A percentile compares a stretch with the other conserved stretches of the same genome.
phyloP scores from a whole-genome alignment of 305 asterid species.

The Salvia sclarea region DNA sequence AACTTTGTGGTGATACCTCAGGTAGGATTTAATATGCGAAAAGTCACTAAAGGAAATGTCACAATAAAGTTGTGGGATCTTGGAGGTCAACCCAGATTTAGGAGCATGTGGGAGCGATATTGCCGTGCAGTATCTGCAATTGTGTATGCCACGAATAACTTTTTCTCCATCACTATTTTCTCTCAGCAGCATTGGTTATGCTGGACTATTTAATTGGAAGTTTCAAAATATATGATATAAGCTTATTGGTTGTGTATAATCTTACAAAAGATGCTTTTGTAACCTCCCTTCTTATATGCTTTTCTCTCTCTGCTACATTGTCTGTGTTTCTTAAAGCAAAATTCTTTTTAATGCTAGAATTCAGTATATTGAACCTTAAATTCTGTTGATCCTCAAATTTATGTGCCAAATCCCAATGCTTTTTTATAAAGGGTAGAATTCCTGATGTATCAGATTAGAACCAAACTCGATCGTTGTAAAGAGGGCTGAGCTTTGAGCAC shows the following conservation, averaged over 20 bases:
- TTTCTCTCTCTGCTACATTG: conserved; percentile 2
- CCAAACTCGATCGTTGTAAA: not conserved
- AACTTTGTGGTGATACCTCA: conserved; percentile 34
- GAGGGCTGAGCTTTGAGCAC: conserved; percentile 9
- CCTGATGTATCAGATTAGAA: not conserved
- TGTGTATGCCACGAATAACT: conserved; percentile 61
- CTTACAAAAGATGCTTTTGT: not conserved
- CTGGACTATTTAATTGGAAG: conserved; percentile 1
- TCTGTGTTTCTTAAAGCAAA: not conserved
- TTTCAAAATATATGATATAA: not conserved
- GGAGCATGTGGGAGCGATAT: conserved; percentile 99
- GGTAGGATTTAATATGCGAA: conserved; percentile 97
- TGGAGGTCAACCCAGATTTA: conserved; percentile 99
- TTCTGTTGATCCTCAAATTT: conserved; percentile 1
- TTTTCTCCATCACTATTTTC: conserved; percentile 13
- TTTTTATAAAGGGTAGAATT: too few relatives aligned
- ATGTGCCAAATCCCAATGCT: not conserved
- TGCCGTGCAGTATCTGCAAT: conserved; percentile 99
- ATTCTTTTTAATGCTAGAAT: not conserved
- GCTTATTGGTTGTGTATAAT: not conserved
- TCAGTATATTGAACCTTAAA: not conserved
- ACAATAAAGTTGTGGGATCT: conserved; percentile 99
- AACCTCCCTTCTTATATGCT: not conserved
- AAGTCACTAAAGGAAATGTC: conserved; percentile 96
- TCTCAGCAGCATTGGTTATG: conserved; percentile 16